A percentile compares a stretch with the other conserved stretches of the same genome.
Conservation (phyloP, 78 protist genomes). For the slime mould (Dictyostelium discoideum) region DNA sequence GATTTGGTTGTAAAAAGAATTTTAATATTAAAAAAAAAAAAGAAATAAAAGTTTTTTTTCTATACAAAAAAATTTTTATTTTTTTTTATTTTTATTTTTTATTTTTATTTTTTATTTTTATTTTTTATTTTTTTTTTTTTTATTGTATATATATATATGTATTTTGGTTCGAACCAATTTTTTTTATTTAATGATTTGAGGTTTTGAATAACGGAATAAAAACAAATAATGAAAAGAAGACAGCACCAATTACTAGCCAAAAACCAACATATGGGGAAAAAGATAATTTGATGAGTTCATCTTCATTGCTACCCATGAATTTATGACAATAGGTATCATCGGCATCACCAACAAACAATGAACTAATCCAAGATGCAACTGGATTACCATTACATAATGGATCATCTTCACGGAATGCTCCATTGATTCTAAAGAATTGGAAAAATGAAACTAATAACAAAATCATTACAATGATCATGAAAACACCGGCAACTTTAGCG, state of each 20-base stretch:
- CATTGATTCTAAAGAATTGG: not conserved
- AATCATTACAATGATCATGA: not conserved
- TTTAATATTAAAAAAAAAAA: no score
- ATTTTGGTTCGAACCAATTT: not conserved
- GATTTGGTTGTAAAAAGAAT: no score
- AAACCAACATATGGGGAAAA: not conserved
- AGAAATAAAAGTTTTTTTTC: no score
- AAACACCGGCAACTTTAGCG: not conserved
- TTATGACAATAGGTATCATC: slow-evolving; percentile 17
- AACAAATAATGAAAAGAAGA: not conserved
- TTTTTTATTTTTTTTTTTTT: not conserved
- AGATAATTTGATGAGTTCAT: not conserved
- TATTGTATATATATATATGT: not conserved
- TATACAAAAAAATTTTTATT: no score
- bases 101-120: not conserved
- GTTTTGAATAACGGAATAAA: not conserved
- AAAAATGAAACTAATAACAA: not conserved
- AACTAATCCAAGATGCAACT: not conserved
- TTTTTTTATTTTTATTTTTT: not conserved
- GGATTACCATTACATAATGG: not conserved
- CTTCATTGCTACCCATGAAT: not conserved
- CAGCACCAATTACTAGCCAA: not conserved
- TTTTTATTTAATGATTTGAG: not conserved
- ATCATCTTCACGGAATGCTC: not conserved
- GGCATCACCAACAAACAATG: not conserved